These are phyloP conservation scores for Waltergamsia citrina DNA, from an alignment of 2,329 filamentous ascomycete species.

Conservation along the genomic window DNA sequence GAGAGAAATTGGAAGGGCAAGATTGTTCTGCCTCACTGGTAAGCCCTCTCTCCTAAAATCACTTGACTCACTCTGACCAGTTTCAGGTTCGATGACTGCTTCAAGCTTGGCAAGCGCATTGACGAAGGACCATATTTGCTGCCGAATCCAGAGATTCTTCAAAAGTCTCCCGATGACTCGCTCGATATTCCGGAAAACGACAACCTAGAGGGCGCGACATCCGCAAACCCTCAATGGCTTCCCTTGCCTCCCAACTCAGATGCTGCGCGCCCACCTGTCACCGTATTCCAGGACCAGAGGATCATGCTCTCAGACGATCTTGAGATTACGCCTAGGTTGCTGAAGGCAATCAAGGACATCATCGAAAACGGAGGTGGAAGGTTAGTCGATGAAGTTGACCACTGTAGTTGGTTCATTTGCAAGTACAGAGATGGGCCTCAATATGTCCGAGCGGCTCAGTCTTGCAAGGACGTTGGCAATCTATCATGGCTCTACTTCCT, in stretches of 20 bases:
- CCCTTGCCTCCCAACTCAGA: conserved; percentile 30
- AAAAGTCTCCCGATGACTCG: conserved; percentile 42
- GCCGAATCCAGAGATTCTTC: conserved; percentile 78
- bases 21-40: conserved; percentile 92
- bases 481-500: conserved; percentile 90
- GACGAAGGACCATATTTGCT: conserved; percentile 79
- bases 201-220: conserved; percentile 59
- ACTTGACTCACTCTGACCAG: too few species aligned
- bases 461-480: conserved; percentile 79
- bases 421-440: conserved; percentile 75
- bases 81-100: conserved; percentile 85
- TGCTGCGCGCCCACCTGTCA: conserved; percentile 41
- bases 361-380: conserved; percentile 63
- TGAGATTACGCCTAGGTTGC: conserved; percentile 44
- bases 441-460: conserved; percentile 67
- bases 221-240: conserved; percentile 32
- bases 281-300: conserved; percentile 69
- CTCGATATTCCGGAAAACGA: conserved; percentile 47
- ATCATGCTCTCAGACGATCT: conserved; percentile 72
- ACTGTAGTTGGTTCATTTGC: conserved; percentile 78
- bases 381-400: conserved; percentile 53
- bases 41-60: conserved; percentile 14
- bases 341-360: conserved; percentile 57
- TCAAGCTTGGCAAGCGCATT: conserved; percentile 86
- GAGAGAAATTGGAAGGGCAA: conserved; percentile 62